Evolutionary conservation across 441 rosid genomes (phyloP).

Genomic region (Breynia disticha): DNA sequence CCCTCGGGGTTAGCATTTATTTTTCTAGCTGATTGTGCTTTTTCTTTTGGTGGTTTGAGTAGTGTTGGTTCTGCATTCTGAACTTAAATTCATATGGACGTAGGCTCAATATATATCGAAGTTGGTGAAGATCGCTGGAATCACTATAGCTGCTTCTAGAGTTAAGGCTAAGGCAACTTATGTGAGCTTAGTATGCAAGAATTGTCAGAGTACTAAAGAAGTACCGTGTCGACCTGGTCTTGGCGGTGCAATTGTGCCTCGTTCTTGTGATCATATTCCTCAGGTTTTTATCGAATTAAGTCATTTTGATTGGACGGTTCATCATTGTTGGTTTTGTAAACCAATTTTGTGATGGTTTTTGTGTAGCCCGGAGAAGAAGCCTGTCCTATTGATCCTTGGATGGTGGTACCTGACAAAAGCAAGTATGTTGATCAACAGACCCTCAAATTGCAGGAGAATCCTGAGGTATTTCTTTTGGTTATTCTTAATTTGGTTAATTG

Average conservation of each 20-base stretch:
- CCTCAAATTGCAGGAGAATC: slow-evolving; percentile 88
- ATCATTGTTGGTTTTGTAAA: neutral
- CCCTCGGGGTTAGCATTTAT: slow-evolving; percentile 51
- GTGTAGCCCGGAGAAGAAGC: slow-evolving; percentile 79
- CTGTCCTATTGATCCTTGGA: slow-evolving; percentile 95
- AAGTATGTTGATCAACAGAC: slow-evolving; percentile 95
- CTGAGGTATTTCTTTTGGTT: slow-evolving; percentile 46
- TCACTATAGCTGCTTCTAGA: slow-evolving; percentile 91
- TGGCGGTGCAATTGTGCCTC: slow-evolving; percentile 96
- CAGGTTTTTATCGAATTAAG: slow-evolving; percentile 42
- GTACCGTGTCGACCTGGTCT: slow-evolving; percentile 93
- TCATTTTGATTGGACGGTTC: neutral
- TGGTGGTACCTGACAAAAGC: slow-evolving; percentile 88
- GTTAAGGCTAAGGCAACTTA: slow-evolving; percentile 92
- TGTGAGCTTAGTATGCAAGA: slow-evolving; percentile 78
- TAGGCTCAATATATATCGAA: slow-evolving; percentile 90
- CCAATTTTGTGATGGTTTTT: slow-evolving; percentile 9
- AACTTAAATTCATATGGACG: neutral
- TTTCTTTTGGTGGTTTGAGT: neutral
- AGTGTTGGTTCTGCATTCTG: neutral
- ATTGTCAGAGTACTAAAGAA: slow-evolving; percentile 60
- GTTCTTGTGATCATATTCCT: slow-evolving; percentile 80
- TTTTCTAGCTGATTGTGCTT: neutral
- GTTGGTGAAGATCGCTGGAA: slow-evolving; percentile 79
- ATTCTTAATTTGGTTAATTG: neutral